Percentiles rank a stretch among this genome's conserved stretches.
Conservation (phyloP, 495 filamentous ascomycete genomes). For the Trypethelium eluteriae region DNA sequence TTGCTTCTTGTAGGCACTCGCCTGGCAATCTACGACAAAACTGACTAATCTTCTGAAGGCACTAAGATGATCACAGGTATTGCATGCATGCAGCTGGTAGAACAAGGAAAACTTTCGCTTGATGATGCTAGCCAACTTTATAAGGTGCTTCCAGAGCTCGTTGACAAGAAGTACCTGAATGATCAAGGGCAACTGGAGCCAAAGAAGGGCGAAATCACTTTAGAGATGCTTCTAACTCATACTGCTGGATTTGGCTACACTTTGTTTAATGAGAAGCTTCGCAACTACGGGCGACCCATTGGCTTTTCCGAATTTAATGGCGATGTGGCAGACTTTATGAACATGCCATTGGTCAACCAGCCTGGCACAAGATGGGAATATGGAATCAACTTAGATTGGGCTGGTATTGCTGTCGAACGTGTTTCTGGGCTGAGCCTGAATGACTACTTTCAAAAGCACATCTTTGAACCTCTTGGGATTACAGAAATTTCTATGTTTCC, state of each 20-base stretch:
- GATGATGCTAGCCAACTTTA: constrained; percentile 47
- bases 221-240: constrained; percentile 56
- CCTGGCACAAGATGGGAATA: constrained; percentile 54
- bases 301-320: constrained; percentile 52
- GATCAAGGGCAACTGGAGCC: constrained; percentile 42
- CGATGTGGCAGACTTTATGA: constrained; percentile 36
- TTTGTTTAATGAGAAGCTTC: constrained; percentile 48
- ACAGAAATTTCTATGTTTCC: constrained; percentile 50
- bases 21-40: not conserved
- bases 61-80: constrained; percentile 50
- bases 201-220: constrained; percentile 49
- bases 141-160: constrained; percentile 45
- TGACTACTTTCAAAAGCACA: constrained; percentile 48
- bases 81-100: constrained; percentile 56
- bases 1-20: constrained; percentile 41
- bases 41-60: constrained; percentile 22
- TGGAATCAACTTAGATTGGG: constrained; percentile 56
- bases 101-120: constrained; percentile 46
- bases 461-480: constrained; percentile 51
- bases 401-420: constrained; percentile 49
- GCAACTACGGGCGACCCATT: constrained; percentile 39
- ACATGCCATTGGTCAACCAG: constrained; percentile 47
- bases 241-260: constrained; percentile 41
- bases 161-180: constrained; percentile 42
- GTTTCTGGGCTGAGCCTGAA: constrained; percentile 45